These are phyloP conservation scores for Lichina pygmaea DNA, from an alignment of 495 filamentous ascomycete species.

Conservation along the genomic window DNA sequence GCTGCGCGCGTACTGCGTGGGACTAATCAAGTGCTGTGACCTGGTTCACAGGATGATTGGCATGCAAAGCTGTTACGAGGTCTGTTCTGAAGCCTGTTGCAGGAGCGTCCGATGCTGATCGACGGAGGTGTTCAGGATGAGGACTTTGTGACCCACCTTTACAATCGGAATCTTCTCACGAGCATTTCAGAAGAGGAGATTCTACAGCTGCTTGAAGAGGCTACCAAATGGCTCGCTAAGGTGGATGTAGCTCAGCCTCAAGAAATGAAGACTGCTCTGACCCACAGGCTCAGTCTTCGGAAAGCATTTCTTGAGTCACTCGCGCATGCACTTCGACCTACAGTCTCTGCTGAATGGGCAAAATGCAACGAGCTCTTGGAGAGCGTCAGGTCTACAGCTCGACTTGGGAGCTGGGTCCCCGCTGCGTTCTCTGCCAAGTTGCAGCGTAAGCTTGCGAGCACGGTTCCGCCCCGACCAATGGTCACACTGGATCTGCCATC, in stretches of 20 bases:
- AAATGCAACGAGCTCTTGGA: slow-evolving; percentile 19
- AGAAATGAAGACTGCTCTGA: slow-evolving; percentile 29
- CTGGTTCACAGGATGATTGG: slow-evolving; percentile 49
- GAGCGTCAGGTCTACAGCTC: slow-evolving; percentile 24
- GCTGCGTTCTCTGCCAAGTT: slow-evolving; percentile 74
- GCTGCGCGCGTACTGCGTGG: slow-evolving; percentile 67
- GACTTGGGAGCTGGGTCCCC: slow-evolving; percentile 36
- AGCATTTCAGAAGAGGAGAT: slow-evolving; percentile 29
- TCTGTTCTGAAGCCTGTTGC: slow-evolving; percentile 9
- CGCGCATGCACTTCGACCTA: slow-evolving; percentile 13
- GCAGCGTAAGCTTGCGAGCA: slow-evolving; percentile 71
- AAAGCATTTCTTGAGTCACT: slow-evolving; percentile 29
- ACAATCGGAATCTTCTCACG: slow-evolving; percentile 49
- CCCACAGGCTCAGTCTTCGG: slow-evolving; percentile 34
- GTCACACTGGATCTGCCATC: slow-evolving; percentile 46
- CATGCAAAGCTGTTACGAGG: slow-evolving; percentile 69
- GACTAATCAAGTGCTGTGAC: slow-evolving; percentile 56
- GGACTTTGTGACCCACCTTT: slow-evolving; percentile 80
- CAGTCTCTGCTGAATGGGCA: slow-evolving; percentile 14
- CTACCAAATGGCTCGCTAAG: slow-evolving; percentile 24
- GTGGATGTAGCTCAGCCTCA: slow-evolving; percentile 16
- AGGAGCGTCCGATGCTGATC: not conserved
- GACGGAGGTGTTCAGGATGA: slow-evolving; percentile 38
- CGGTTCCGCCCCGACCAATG: slow-evolving; percentile 75
- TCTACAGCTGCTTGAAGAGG: slow-evolving; percentile 28